Evolutionary conservation across 805 yeast species (phyloP).

Genomic region (Zygotorulaspora danielsina): DNA sequence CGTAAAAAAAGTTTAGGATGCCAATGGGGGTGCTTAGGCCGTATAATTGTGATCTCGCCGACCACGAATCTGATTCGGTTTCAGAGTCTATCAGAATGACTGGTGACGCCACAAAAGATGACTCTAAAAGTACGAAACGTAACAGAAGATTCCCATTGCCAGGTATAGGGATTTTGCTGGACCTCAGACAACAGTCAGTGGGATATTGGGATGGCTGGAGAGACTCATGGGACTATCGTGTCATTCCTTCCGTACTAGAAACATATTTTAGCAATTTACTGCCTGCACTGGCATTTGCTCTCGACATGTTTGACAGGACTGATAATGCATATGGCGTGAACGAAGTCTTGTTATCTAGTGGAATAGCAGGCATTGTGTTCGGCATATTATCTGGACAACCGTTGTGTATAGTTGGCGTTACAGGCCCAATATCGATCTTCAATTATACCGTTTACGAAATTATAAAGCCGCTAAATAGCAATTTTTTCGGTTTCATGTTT

Average conservation of each 20-base stretch:
- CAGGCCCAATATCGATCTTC: conserved; percentile 92
- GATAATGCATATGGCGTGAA: conserved; percentile 84
- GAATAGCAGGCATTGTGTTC: conserved; percentile 84
- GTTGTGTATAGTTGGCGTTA: conserved; percentile 90
- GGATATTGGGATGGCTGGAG: conserved; percentile 71
- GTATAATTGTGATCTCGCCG: too few relatives aligned
- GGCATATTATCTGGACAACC: conserved; percentile 90
- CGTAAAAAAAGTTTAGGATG: too few relatives aligned
- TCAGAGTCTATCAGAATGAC: neutral
- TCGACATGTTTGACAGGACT: conserved; percentile 93
- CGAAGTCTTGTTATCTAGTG: conserved; percentile 78
- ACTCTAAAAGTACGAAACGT: neutral
- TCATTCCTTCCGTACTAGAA: conserved; percentile 75
- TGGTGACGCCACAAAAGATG: neutral
- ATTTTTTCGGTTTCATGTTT: conserved; percentile 87
- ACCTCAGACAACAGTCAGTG: conserved; percentile 45
- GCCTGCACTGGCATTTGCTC: conserved; percentile 95
- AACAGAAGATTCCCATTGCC: conserved; percentile 21
- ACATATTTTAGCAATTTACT: conserved; percentile 85
- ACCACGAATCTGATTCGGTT: neutral
- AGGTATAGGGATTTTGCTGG: conserved; percentile 37
- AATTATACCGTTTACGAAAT: conserved; percentile 68
- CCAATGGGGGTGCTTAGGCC: too few relatives aligned
- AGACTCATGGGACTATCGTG: conserved; percentile 83
- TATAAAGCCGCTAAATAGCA: conserved; percentile 37